Conservation (phyloP, 2,329 filamentous ascomycete genomes). For the Fusarium domesticum region DNA sequence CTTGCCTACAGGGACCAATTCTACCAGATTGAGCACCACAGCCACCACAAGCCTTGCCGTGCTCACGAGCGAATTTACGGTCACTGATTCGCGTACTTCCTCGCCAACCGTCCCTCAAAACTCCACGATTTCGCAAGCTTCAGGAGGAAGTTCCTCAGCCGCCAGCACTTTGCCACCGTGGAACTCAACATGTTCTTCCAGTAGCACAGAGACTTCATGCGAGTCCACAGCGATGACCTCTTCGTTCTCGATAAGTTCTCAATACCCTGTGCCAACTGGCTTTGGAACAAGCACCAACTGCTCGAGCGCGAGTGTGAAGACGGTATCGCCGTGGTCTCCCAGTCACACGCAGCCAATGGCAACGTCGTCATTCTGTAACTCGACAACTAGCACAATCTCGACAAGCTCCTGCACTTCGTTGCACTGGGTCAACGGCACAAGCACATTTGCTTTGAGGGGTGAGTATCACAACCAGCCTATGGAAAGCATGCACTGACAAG, state of each 20-base stretch:
- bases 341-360: slow-evolving; percentile 8
- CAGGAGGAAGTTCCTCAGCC: slow-evolving; percentile 7
- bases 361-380: slow-evolving; percentile 22
- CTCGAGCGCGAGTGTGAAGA: slow-evolving; percentile 1
- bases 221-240: slow-evolving; percentile 8
- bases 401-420: slow-evolving; percentile 10
- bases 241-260: slow-evolving; percentile 17
- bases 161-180: slow-evolving; percentile 1
- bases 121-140: slow-evolving; percentile 13
- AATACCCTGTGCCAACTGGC: not conserved
- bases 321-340: slow-evolving; percentile 9
- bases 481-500: slow-evolving; percentile 4
- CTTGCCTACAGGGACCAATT: slow-evolving; percentile 2
- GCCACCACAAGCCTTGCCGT: slow-evolving; percentile 1
- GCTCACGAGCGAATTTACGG: slow-evolving; percentile 10
- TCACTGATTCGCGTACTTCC: slow-evolving; percentile 5
- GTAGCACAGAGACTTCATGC: slow-evolving; percentile 12
- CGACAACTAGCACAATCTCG: slow-evolving; percentile 19
- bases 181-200: slow-evolving; percentile 11
- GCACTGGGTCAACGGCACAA: slow-evolving; percentile 19
- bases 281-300: slow-evolving; percentile 13
- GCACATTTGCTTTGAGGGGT: slow-evolving; percentile 14
- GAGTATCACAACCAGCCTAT: slow-evolving; percentile 4
- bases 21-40: slow-evolving; percentile 1
- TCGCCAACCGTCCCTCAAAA: slow-evolving; percentile 12